These are phyloP conservation scores for Podospora conica DNA, from an alignment of 495 filamentous ascomycete species.

Conservation along the genomic window DNA sequence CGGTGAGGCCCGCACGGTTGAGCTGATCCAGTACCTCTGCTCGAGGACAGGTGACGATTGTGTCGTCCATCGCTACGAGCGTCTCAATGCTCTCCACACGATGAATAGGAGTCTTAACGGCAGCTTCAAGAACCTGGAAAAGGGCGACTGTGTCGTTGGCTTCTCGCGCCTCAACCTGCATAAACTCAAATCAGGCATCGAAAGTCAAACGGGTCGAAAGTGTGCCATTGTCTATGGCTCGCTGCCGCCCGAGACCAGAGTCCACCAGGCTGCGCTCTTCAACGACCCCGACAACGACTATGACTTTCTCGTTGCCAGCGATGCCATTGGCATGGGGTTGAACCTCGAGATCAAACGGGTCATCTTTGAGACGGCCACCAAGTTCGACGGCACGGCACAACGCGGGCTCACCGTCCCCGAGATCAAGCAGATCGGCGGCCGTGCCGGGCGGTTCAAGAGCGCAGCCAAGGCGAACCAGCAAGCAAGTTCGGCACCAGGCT, in stretches of 20 bases:
- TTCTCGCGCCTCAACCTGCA: slow-evolving; percentile 83
- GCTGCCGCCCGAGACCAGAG: slow-evolving; percentile 86
- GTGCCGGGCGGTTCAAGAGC: slow-evolving; percentile 82
- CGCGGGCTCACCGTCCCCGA: slow-evolving; percentile 60
- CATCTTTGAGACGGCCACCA: slow-evolving; percentile 73
- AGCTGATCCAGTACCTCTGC: slow-evolving; percentile 73
- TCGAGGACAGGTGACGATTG: slow-evolving; percentile 76
- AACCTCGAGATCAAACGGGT: slow-evolving; percentile 91
- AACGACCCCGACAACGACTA: slow-evolving; percentile 94
- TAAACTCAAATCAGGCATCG: slow-evolving; percentile 69
- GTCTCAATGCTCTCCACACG: slow-evolving; percentile 69
- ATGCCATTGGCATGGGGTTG: slow-evolving; percentile 96
- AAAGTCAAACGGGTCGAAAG: slow-evolving; percentile 63
- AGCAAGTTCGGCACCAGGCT: not conserved
- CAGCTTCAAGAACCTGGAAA: slow-evolving; percentile 59
- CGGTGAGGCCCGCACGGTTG: slow-evolving; percentile 77
- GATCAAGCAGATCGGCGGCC: slow-evolving; percentile 90
- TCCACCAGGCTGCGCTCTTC: slow-evolving; percentile 84
- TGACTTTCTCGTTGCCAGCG: slow-evolving; percentile 87
- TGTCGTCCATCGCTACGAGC: slow-evolving; percentile 70
- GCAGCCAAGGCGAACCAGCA: slow-evolving; percentile 44
- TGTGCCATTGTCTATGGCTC: slow-evolving; percentile 92
- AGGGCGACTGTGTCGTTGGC: slow-evolving; percentile 83
- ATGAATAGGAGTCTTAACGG: slow-evolving; percentile 56
- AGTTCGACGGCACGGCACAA: slow-evolving; percentile 50